A percentile compares a stretch with the other conserved stretches of the same genome.
These are phyloP conservation scores for Nyctanthes arbortristis DNA, from an alignment of 257 asterid species.

Conservation along the genomic window DNA sequence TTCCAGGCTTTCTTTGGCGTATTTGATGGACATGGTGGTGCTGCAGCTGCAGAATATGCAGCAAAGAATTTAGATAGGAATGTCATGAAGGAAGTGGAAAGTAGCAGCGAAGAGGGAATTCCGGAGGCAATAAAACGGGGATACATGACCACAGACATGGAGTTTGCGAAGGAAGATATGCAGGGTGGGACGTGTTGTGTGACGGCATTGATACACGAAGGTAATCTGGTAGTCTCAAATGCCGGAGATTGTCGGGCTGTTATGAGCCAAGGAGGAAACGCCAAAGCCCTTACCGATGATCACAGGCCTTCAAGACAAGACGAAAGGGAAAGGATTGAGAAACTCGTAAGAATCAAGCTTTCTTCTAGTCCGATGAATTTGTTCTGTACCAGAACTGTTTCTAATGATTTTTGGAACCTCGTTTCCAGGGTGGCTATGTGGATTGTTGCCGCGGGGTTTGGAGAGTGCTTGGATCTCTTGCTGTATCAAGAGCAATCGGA, in stretches of 20 bases:
- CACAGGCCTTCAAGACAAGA: slow-evolving; percentile 68
- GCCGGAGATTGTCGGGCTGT: slow-evolving; percentile 88
- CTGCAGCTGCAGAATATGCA: slow-evolving; percentile 67
- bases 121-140: slow-evolving; percentile 64
- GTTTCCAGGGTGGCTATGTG: slow-evolving; percentile 75
- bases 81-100: slow-evolving; percentile 41
- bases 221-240: slow-evolving; percentile 71
- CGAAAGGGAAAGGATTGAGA: slow-evolving; percentile 67
- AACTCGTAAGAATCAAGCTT: slow-evolving; percentile 36
- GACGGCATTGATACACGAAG: slow-evolving; percentile 62
- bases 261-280: slow-evolving; percentile 73
- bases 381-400: slow-evolving; percentile 1
- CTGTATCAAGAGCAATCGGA: slow-evolving; percentile 80
- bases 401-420: slow-evolving; percentile 18
- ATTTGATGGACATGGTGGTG: slow-evolving; percentile 87
- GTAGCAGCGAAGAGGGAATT: slow-evolving; percentile 38
- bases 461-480: slow-evolving; percentile 87
- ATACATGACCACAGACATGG: slow-evolving; percentile 62
- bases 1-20: slow-evolving; percentile 80
- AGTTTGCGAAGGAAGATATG: slow-evolving; percentile 52
- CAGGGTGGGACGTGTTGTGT: slow-evolving; percentile 76
- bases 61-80: slow-evolving; percentile 52
- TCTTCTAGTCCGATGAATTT: not conserved
- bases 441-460: slow-evolving; percentile 78
- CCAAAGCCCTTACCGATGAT: slow-evolving; percentile 71